Evolutionary conservation across 73 alveolate genomes (phyloP), one percentile per base, ranked within the genome.

Genomic region (Breviolum minutum): DNA sequence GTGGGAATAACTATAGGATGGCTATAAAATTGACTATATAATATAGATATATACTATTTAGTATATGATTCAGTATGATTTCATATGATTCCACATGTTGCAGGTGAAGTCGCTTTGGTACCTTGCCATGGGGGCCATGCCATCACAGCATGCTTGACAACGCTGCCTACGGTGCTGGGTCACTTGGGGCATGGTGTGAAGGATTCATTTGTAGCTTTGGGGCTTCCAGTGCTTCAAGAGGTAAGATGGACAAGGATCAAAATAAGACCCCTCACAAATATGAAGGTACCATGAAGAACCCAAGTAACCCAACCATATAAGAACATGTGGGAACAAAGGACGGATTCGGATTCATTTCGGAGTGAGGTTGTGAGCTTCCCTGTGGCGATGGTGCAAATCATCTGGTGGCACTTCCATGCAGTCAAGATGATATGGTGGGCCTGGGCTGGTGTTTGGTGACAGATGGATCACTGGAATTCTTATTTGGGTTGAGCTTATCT

Each of bases 71-170:
- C 24, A 70, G 80, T 30, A 8, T 70, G 8, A 16, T 70, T 12
- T 20, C 81, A n/a, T 30, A 12, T 20, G 81, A 30, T 63, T 27
- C 16, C 86, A 77, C 63, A 0, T n/a, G 26, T 22, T 13, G 40
- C 90, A 86, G 94, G 94, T 29, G 94, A 86, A 26, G 63, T 86
- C 77, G 94, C 94, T 63, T 13, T 86, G 94, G 94, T 86, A 5
- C 94, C 54, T 40, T 40, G 54, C 94, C 80, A 63, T 29, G 27
- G 94, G 16, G 2, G 8, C 29, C 13, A 79, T 7, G 76, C 92
- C 17, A 12, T 29, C 30, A 63, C 94, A 30, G 94, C 94, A 19
- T 63, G 63, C 20, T 63, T 86, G 81, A 30, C 94, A 20, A 86
- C 80, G 63, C 62, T 86, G 63, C 94, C 94, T 66, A 86, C 64